Percentiles rank a stretch among this genome's conserved stretches.
Evolutionary conservation across 2,329 filamentous ascomycete genomes (phyloP).

Genomic region (Pseudogymnoascus sp.): DNA sequence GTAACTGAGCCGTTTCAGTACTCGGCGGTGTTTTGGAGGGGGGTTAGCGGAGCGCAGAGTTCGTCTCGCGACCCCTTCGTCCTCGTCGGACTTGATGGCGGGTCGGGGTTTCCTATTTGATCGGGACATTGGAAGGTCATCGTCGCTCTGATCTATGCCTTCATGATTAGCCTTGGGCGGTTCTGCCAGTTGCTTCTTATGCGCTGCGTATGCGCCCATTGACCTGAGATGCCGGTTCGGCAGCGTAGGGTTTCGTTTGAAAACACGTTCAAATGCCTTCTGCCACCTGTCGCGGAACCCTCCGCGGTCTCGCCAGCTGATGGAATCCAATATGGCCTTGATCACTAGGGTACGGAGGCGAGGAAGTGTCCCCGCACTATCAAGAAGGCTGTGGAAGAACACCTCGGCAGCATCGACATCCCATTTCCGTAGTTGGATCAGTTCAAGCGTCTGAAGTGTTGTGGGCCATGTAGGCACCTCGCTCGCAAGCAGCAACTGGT

Average conservation of each 20-base stretch:
- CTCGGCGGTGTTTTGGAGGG: constrained; percentile 10
- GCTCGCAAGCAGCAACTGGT: constrained; percentile 52
- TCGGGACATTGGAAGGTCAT: not conserved
- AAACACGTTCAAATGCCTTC: constrained; percentile 59
- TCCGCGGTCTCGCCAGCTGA: constrained; percentile 71
- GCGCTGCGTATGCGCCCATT: constrained; percentile 4
- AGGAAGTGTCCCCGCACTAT: constrained; percentile 58
- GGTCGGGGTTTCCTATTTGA: not conserved
- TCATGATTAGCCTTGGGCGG: not conserved
- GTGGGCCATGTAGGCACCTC: constrained; percentile 73
- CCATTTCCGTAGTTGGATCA: constrained; percentile 73
- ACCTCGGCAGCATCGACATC: constrained; percentile 59
- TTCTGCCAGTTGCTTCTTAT: not conserved
- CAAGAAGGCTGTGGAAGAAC: constrained; percentile 71
- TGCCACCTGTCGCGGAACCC: constrained; percentile 74
- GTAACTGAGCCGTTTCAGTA: not conserved
- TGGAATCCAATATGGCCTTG: constrained; percentile 68
- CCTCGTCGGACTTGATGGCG: not conserved
- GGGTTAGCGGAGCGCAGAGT: constrained; percentile 18
- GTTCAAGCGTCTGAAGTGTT: constrained; percentile 61
- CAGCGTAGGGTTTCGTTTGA: constrained; percentile 43
- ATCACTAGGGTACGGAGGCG: constrained; percentile 64
- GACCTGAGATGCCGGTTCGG: constrained; percentile 15
- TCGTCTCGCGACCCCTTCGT: not conserved
- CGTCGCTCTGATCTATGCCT: not conserved